Conservation (phyloP, 148 eudicot species). For the Rhododendron molle region DNA sequence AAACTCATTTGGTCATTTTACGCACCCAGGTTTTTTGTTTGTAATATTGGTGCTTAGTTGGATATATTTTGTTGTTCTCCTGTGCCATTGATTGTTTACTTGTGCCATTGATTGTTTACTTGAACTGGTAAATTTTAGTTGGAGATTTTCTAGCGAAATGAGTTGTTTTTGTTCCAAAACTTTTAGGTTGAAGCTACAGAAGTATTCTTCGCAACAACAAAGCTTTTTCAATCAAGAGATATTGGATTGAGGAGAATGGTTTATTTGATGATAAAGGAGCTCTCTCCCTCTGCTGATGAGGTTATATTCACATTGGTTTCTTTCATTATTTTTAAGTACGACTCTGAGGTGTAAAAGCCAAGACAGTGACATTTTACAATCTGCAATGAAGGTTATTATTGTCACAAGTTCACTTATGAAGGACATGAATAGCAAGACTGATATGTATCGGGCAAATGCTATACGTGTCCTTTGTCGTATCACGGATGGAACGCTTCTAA, state of each 20-base stretch:
- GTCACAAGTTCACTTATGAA: constrained; percentile 96
- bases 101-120: neutral
- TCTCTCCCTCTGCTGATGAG: constrained; percentile 94
- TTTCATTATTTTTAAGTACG: neutral
- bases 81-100: neutral
- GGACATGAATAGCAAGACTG: constrained; percentile 98
- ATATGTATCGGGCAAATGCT: constrained; percentile 95
- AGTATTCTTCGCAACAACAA: constrained; percentile 86
- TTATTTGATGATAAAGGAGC: constrained; percentile 88
- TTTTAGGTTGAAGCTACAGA: constrained; percentile 83
- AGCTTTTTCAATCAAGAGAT: constrained; percentile 85
- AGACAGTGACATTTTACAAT: constrained; percentile 16
- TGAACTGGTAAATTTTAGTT: neutral
- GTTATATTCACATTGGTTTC: constrained; percentile 26
- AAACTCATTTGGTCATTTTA: neutral
- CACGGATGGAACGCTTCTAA: constrained; percentile 83
- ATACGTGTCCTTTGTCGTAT: constrained; percentile 92
- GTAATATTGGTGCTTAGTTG: neutral
- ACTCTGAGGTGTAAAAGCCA: neutral
- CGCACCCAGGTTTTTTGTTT: neutral
- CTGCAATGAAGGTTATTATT: constrained; percentile 62
- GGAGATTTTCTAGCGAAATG: neutral
- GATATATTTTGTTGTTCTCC: neutral
- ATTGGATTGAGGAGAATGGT: constrained; percentile 87
- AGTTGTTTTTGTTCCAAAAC: constrained; percentile 7